Conservation (phyloP, 2,329 filamentous ascomycete genomes). For the Lasiodiplodia gonubiensis region DNA sequence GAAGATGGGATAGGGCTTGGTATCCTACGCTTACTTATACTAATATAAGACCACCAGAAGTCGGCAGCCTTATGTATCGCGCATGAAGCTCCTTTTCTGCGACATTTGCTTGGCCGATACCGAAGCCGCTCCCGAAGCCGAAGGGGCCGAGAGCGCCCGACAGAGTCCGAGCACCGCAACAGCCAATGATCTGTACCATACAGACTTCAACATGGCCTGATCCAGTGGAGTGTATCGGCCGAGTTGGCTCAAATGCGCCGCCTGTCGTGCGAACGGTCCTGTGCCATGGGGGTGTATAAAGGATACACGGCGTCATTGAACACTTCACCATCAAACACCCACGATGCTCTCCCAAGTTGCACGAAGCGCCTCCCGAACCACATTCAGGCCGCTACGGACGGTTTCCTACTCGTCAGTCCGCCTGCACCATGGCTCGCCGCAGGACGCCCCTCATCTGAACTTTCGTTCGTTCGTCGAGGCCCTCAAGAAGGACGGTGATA, state of each 20-base stretch:
- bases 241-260: neutral
- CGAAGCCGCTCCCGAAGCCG: conserved; percentile 24
- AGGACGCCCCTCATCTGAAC: conserved; percentile 40
- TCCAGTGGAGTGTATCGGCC: neutral
- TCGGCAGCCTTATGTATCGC: neutral
- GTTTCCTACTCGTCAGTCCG: neutral
- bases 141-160: conserved; percentile 15
- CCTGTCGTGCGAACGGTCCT: neutral
- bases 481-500: conserved; percentile 51
- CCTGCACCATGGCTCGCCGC: conserved; percentile 9
- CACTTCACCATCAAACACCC: neutral
- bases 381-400: neutral
- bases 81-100: neutral
- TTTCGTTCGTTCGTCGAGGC: conserved; percentile 56
- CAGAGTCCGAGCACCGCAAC: neutral
- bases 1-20: neutral
- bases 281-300: neutral
- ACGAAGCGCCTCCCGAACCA: neutral
- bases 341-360: conserved; percentile 15
- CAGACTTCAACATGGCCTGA: neutral
- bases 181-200: neutral
- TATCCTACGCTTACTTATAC: neutral
- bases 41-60: neutral
- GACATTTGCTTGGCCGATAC: conserved; percentile 7
- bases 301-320: neutral